Conservation (phyloP, 2,329 filamentous ascomycete genomes). For the Hortaea werneckii region DNA sequence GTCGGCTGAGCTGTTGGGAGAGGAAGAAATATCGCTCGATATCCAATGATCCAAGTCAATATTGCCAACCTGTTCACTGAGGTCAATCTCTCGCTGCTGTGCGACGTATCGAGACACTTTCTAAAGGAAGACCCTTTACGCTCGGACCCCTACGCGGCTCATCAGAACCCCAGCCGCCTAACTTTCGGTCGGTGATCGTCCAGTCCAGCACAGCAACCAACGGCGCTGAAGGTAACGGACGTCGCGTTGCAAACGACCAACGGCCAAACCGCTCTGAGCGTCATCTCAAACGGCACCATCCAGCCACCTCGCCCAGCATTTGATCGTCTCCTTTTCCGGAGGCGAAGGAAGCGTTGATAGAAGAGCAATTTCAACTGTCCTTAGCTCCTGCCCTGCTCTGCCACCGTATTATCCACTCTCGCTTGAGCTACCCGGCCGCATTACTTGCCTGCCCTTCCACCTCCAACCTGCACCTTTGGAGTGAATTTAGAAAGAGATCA, state of each 20-base stretch:
- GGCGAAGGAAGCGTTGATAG: too few relatives aligned
- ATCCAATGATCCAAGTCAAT: too few relatives aligned
- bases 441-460: not conserved
- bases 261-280: not conserved
- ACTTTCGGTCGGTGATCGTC: not conserved
- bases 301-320: not conserved
- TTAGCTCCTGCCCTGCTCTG: not conserved
- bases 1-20: too few relatives aligned
- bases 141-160: too few relatives aligned
- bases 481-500: constrained; percentile 12
- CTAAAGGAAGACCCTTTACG: too few relatives aligned
- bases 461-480: not conserved
- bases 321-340: too few relatives aligned
- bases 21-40: too few relatives aligned
- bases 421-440: not conserved
- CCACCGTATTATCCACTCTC: constrained; percentile 1
- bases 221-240: not conserved
- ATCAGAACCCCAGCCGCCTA: too few relatives aligned
- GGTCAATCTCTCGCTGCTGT: too few relatives aligned
- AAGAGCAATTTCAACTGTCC: too few relatives aligned
- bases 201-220: not conserved
- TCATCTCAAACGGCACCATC: not conserved
- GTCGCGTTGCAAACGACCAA: not conserved
- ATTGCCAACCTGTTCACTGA: too few relatives aligned
- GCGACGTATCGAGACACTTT: too few relatives aligned